Conservation (phyloP, 2,329 filamentous ascomycete genomes). For the Diaporthe sp. region DNA sequence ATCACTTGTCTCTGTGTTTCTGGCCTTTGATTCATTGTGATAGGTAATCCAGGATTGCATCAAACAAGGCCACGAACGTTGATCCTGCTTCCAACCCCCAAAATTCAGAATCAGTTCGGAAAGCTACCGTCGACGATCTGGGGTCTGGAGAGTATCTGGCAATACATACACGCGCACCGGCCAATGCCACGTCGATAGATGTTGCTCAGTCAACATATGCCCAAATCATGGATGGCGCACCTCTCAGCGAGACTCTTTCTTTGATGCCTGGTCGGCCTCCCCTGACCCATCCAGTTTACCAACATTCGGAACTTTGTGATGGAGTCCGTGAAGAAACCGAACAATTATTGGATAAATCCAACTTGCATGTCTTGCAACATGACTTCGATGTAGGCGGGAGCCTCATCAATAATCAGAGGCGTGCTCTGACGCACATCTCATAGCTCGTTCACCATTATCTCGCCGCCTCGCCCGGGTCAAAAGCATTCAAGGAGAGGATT, state of each 20-base stretch:
- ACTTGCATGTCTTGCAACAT: not conserved
- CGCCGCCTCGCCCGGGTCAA: constrained; percentile 1
- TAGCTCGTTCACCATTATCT: constrained; percentile 5
- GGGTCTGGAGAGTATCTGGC: not conserved
- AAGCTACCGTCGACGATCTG: not conserved
- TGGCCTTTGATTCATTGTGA: not conserved
- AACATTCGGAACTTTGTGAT: constrained; percentile 2
- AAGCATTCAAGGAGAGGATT: constrained; percentile 1
- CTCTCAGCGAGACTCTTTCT: not conserved
- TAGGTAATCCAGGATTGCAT: not conserved
- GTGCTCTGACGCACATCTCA: not conserved
- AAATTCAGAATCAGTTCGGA: not conserved
- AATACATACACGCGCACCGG: not conserved
- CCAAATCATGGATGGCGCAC: constrained; percentile 4
- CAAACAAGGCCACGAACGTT: not conserved
- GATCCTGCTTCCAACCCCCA: not conserved
- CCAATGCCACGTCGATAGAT: not conserved
- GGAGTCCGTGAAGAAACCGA: not conserved
- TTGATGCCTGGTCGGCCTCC: not conserved
- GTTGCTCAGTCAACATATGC: not conserved
- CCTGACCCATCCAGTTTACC: not conserved
- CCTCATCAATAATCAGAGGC: not conserved
- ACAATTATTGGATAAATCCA: not conserved
- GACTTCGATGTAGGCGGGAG: not conserved
- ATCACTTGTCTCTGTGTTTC: not conserved